Evolutionary conservation across 164 flowering plant genomes (phyloP), one percentile per base, ranked within the genome.

Genomic region (Magnolia kwangsiensis): DNA sequence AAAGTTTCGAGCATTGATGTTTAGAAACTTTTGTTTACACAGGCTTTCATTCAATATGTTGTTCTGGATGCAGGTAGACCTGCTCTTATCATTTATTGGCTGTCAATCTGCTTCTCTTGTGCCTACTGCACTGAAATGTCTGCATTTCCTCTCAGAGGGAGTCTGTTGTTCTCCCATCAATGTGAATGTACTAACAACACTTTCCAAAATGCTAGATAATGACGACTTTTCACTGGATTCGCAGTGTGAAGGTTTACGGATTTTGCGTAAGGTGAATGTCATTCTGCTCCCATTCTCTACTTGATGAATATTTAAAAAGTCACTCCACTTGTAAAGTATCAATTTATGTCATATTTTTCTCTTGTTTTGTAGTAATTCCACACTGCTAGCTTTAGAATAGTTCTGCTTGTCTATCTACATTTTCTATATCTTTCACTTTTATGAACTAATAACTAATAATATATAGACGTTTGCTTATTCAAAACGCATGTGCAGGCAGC

Each of bases 221-320:
- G 69, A 81, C 58, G 78, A 82, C 37, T 51, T 82, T 82, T 77
- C 88, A 66, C 67, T 83, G 71, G 71, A 37, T 71, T 73, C 84
- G 76, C 92, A 85, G 37, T 78, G 77, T 82, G 85, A 84, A 77
- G 89, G 87, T 78, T 74, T 93, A 64, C 67, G 75, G 73, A 78
- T 89, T 69, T 80, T 95, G 80, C 78, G 78, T 29, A 86, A 90
- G 96, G 97, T 92, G 24, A 49, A 71, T 72, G 63, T 13, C 73
- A 3, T 50, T 74, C 66, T 70, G 20, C 24, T 61, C n/a, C 67
- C 20, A 5, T 51, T 49, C 13, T 29, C 16, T 8, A 14, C 61
- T 55, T 11, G 18, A 55, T 55, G 16, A 16, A 37, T 16, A 8
- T 55, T 55, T 55, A 55, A 55, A 7, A 55, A 55, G 18, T 55